Evolutionary conservation across 345 rosid genomes (phyloP), one percentile per base, ranked within the genome.

Genomic region (Ailanthus altissimus): DNA sequence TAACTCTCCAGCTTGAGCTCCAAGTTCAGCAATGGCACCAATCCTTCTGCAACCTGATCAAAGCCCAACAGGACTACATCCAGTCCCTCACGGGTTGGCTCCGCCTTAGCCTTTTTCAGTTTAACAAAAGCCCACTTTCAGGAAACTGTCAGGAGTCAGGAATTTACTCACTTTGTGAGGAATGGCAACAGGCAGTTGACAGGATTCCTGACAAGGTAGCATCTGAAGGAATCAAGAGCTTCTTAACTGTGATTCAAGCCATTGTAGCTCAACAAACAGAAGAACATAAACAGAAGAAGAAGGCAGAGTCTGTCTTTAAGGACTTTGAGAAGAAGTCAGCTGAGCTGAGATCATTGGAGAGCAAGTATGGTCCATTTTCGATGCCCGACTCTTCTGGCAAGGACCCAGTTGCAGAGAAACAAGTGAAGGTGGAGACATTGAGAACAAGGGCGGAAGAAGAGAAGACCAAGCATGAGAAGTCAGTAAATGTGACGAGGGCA

Each of bases 141-240:
- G 78, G 72, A 74, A 78, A 83, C 59, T 77, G 72, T 32, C 88
- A 86, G 16, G 97, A 92, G 81, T 92, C 96, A 8, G 89, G 81
- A 75, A 90, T 96, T 40, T 96, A 96, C 91, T 84, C 91, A 5
- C 86, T 95, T 47, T 90, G 97, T 6, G 98, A 96, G 81, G 96
- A 93, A 53, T 96, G 97, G 98, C 92, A 92, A 43, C 90, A 86
- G 64, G 97, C 97, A 18, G 83, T 92, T 3, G 94, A 93, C 79
- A 75, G 97, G 73, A 88, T 92, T 78, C 99, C 98, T 2, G 99
- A 93, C 85, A 96, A 92, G 78, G 99, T 93, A 72, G 99, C 98
- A 81, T 90, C 99, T 0, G 98, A 96, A 87, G 99, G 97, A 72
- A 93, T 96, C 84, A 93, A 91, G 76, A 92, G 98, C 84, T 90